phyloP scores from a whole-genome alignment of 2,329 filamentous ascomycete species.

The Pestalotiopsis sp. region DNA sequence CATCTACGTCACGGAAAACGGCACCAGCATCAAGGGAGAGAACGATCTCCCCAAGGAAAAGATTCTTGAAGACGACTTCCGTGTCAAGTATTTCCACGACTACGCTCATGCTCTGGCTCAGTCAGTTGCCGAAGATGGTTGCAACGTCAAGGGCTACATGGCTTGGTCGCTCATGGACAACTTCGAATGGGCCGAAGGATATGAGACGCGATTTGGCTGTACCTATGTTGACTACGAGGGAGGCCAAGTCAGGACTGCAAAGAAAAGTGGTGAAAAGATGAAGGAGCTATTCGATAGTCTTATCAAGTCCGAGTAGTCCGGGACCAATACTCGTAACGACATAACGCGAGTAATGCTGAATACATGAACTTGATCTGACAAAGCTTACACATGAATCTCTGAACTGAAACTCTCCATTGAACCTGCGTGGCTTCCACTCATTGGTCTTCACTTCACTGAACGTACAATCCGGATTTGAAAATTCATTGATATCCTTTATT shows the following conservation, averaged over 20 bases:
- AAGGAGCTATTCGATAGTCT: constrained; percentile 66
- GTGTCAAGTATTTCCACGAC: constrained; percentile 75
- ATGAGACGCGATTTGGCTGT: constrained; percentile 83
- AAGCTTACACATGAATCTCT: not conserved
- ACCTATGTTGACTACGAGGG: constrained; percentile 82
- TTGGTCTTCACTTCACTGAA: too few relatives aligned
- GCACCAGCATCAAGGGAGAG: constrained; percentile 82
- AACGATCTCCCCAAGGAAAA: constrained; percentile 72
- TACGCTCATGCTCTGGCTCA: constrained; percentile 79
- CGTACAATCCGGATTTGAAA: too few relatives aligned
- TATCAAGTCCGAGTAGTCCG: not conserved
- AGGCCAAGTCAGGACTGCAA: constrained; percentile 77
- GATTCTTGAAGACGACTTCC: constrained; percentile 81
- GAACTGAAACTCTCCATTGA: too few relatives aligned
- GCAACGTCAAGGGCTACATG: constrained; percentile 79
- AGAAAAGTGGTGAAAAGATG: constrained; percentile 79
- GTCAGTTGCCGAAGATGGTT: constrained; percentile 72
- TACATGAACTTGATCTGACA: not conserved
- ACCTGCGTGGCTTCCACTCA: too few relatives aligned
- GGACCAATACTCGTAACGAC: not conserved
- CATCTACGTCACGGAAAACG: constrained; percentile 90
- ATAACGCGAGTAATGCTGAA: not conserved
- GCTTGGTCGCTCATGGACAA: constrained; percentile 91
- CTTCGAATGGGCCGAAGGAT: constrained; percentile 92
- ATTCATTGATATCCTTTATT: too few relatives aligned